Base-by-base conservation (phyloP, 345 rosid genomes). In the Pistacia atlantica region DNA sequence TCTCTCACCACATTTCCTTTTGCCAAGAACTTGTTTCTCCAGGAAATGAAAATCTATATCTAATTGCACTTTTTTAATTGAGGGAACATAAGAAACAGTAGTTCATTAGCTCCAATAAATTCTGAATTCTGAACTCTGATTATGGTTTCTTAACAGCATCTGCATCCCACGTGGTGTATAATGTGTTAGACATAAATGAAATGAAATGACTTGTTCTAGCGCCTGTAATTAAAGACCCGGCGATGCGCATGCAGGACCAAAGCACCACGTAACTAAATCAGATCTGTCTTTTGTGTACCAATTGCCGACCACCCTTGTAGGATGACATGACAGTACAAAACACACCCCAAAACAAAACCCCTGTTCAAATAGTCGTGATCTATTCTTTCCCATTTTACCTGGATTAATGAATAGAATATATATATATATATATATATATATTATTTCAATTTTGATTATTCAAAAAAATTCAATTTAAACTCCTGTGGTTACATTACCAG, bases 281-380 rank as follows among this genome's bases (percentile, higher is more conserved):
- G 62, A 71, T 6, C 75, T 42, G 22, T 64, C 58, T 56, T 71
- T 56, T 31, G 31, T 35, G 74, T 37, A 35, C 37, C 62, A 31
- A 45, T 42, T 45, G 8, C 78, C 66, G 65, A 70, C 70, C 58
- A 17, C 8, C 5, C 59, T 46, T 18, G 5, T 25, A 1, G 55
- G 45, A 61, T 64, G 46, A 68, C 57, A 42, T 28, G 63, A 63
- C 22, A 69, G 1, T 10, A 33, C 12, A 31, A 28, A 28, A 52
- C 22, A 46, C 25, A 49, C 66, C 42, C 13, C 46, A 46, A 28
- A 28, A 17, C 46, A 46, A 28, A 28, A 17, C 10, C 28, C 57
- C 18, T 5, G 46, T 33, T 17, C 28, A 48, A 61, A 10, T 33
- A 22, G 2, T 37, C 38, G 20, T 22, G 20, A 37, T 16, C 25